Evolutionary conservation across 2,329 filamentous ascomycete species (phyloP), one percentile per base, ranked within the genome.

Genomic region (Fusarium ambrosium): DNA sequence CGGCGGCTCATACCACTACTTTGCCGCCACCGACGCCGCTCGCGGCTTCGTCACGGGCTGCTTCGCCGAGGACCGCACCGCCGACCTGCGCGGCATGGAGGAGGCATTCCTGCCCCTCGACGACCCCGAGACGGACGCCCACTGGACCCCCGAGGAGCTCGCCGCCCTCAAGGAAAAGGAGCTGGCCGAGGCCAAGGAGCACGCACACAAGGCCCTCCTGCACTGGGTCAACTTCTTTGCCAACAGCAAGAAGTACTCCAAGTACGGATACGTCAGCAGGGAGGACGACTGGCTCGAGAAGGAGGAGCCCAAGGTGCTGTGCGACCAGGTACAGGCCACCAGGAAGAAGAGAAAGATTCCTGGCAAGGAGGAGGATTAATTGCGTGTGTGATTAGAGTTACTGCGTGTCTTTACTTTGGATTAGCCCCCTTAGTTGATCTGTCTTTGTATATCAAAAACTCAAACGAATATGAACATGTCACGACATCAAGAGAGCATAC

Each of bases 41-140:
- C 92, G 97, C 59, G 95, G 92, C 22, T 99, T 95, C 83, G 92
- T 99, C 11, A 98, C 97, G 3, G 95, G 94, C 20, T 99, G 97
- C 83, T 99, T 99, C 85, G 86, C 90, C 43, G 92, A 95, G 73
- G 97, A 99, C 86, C 87, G 92, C 36, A 97, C 92, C 2, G 89
- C 93, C 4, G 97, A 99, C 85, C 85, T 98, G 82, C 90, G 94
- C 71, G 97, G 97, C 55, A 92, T 94, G 6, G 97, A 98, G 85
- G 89, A 92, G 73, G 97, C 97, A 90, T 98, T 91, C 84, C 81
- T 96, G 10, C 91, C 91, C 2, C 77, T 90, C 37, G 90, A 92
- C 81, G 87, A 92, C 78, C 86, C 88, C 1, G 86, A 87, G 65
- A 88, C 93, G 29, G 93, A 95, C 81, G 78, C 80, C 39, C 83